A percentile compares a stretch with the other conserved stretches of the same genome.
Conservation (phyloP, 2,329 filamentous ascomycete species). For the Botrytis hyacinthi region DNA sequence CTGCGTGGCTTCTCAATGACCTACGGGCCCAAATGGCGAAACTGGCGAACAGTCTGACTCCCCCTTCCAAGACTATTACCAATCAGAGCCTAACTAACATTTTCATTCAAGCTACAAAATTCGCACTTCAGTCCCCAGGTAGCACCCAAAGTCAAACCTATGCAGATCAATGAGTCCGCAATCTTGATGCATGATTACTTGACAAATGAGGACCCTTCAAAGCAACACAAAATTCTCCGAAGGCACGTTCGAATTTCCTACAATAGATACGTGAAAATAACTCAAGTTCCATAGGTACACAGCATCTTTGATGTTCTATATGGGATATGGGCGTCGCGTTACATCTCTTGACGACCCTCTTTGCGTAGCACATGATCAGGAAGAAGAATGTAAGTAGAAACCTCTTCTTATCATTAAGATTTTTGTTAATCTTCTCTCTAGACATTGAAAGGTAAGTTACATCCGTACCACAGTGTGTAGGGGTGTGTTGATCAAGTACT, state of each 20-base stretch:
- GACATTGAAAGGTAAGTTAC: background rate
- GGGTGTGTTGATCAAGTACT: background rate
- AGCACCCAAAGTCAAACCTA: background rate
- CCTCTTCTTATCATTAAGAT: background rate
- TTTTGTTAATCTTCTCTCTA: background rate
- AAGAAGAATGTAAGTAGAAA: background rate
- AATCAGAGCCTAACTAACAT: background rate
- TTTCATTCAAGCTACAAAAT: background rate
- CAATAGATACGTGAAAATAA: background rate
- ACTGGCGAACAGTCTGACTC: background rate
- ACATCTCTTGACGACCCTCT: background rate
- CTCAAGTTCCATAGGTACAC: background rate
- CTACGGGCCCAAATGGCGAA: background rate
- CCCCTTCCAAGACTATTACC: background rate
- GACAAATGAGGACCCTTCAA: background rate
- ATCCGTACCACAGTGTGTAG: background rate
- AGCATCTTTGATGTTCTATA: constrained; percentile 1
- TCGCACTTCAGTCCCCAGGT: background rate
- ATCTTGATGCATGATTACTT: background rate
- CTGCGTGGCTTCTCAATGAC: constrained; percentile 8
- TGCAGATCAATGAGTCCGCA: background rate
- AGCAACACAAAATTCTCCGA: constrained; percentile 1
- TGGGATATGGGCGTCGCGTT: constrained; percentile 1
- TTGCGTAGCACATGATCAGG: constrained; percentile 2
- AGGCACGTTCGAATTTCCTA: background rate